Evolutionary conservation across 768 basidiomycete species (phyloP).

Genomic region (Agrocybe chaxingu): DNA sequence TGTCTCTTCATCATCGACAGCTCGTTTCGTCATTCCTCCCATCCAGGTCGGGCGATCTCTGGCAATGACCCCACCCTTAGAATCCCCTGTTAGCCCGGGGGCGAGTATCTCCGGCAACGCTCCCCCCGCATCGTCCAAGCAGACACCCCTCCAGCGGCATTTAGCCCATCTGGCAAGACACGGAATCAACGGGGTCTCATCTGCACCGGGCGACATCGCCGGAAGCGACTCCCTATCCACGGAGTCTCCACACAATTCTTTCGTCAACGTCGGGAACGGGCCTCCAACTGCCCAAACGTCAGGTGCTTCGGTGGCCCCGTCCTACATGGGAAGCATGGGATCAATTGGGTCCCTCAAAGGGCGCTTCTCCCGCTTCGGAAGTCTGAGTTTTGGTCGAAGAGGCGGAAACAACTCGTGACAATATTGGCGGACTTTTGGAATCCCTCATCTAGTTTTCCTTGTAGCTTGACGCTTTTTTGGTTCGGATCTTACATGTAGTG

Average conservation of each 20-base stretch:
- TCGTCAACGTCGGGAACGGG: slow-evolving; percentile 66
- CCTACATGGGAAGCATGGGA: slow-evolving; percentile 59
- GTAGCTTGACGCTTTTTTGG: slow-evolving; percentile 1
- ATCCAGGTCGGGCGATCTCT: slow-evolving; percentile 47
- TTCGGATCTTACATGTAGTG: neutral
- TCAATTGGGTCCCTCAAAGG: slow-evolving; percentile 65
- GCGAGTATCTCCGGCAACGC: slow-evolving; percentile 23
- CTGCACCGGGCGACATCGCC: slow-evolving; percentile 64
- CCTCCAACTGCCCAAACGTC: slow-evolving; percentile 39
- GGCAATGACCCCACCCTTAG: slow-evolving; percentile 43
- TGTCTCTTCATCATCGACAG: slow-evolving; percentile 41
- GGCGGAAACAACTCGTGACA: slow-evolving; percentile 14
- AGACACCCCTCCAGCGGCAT: slow-evolving; percentile 77
- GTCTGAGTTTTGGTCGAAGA: slow-evolving; percentile 64
- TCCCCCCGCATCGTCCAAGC: slow-evolving; percentile 36
- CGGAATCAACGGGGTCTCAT: slow-evolving; percentile 79
- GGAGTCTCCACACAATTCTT: slow-evolving; percentile 71
- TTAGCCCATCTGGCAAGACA: slow-evolving; percentile 80
- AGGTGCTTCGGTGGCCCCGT: slow-evolving; percentile 57
- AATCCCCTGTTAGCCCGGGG: slow-evolving; percentile 26
- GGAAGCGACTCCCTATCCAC: slow-evolving; percentile 59
- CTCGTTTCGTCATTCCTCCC: slow-evolving; percentile 48
- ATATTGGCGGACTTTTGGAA: neutral
- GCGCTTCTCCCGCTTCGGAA: slow-evolving; percentile 75
- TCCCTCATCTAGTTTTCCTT: slow-evolving; percentile 1